Base-by-base conservation (phyloP, 1,284 basidiomycete species). In the Apiotrichum gracile region DNA sequence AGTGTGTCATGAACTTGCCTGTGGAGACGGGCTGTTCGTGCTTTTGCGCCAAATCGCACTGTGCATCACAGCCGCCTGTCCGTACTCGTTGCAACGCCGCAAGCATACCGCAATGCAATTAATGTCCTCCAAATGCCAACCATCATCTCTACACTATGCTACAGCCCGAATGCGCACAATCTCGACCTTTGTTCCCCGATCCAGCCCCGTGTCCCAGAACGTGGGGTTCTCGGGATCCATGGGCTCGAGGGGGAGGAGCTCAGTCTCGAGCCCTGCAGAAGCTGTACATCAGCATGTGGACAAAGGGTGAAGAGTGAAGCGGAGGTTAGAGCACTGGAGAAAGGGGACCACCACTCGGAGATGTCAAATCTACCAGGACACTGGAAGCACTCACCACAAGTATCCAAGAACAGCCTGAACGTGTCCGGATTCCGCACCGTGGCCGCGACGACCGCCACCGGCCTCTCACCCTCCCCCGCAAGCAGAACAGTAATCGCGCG, bases 341-440 rank as follows among this genome's bases (percentile, higher is more conserved):
- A 13, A 31, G 13, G 29, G 13, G 29, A 31, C n/a, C n/a, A n/a
- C n/a, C n/a, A n/a, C n/a, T n/a, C n/a, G n/a, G n/a, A n/a, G n/a
- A n/a, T n/a, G n/a, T n/a, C n/a, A n/a, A n/a, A n/a, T 31, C 31
- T 31, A 10, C 16, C 31, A 10, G 33, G 33, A 17, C 7, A 21
- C 27, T 54, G 47, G 49, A 22, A 19, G 26, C 6, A 57, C 62
- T n/a, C 46, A 69, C 69, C 34, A 47, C 74, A 76, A 2, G 49
- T 61, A 0, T 52, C 29, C 17, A 61, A n/a, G 49, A 77, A 77
- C 4, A 62, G 42, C 3, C 58, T 54, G 22, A 75, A 69, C 5
- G 75, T 77, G 16, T 57, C 41, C 46, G 66, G 58, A 55, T 76
- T 77, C n/a, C 75, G 64, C 16, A 75, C 64, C 1, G 75, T 77